Percentiles rank a stretch among this genome's conserved stretches.
phyloP scores from a whole-genome alignment of 2,329 filamentous ascomycete genomes.

The Byssothecium circinans region DNA sequence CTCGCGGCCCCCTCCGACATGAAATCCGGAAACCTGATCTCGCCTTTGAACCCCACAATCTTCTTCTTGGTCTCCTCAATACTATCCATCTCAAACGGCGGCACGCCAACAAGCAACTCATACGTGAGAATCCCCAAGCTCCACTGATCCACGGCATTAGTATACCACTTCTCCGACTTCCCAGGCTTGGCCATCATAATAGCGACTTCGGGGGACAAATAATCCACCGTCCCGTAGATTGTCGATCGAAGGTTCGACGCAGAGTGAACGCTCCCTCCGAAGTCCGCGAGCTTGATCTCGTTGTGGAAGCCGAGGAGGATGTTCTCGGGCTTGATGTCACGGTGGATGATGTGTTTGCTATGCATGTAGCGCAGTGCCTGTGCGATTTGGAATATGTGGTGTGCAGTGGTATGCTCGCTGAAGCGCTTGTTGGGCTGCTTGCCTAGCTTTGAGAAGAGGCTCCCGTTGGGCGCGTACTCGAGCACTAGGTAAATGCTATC shows the following conservation, averaged over 20 bases:
- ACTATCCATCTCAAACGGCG: constrained; percentile 88
- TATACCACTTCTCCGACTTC: constrained; percentile 80
- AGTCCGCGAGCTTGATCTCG: constrained; percentile 96
- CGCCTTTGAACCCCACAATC: constrained; percentile 69
- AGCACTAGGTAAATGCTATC: constrained; percentile 81
- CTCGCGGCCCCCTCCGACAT: constrained; percentile 84
- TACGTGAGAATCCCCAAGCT: constrained; percentile 90
- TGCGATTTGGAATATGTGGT: constrained; percentile 83
- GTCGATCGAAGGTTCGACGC: constrained; percentile 86
- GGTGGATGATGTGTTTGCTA: constrained; percentile 91
- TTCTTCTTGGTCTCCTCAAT: constrained; percentile 79
- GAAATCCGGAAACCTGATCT: constrained; percentile 86
- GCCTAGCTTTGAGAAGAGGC: constrained; percentile 77
- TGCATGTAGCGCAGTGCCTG: constrained; percentile 82
- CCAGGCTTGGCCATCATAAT: constrained; percentile 18
- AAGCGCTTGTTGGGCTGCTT: constrained; percentile 75
- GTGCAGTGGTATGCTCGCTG: constrained; percentile 76
- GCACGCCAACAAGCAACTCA: constrained; percentile 89
- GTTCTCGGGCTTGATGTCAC: constrained; percentile 91
- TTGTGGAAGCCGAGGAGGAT: constrained; percentile 93
- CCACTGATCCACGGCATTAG: constrained; percentile 92
- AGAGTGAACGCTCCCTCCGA: constrained; percentile 94
- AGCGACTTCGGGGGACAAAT: constrained; percentile 93
- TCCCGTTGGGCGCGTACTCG: constrained; percentile 78
- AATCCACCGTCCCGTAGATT: constrained; percentile 93